Conservation (phyloP, 805 yeast genomes). For the Lipomyces sp. region DNA sequence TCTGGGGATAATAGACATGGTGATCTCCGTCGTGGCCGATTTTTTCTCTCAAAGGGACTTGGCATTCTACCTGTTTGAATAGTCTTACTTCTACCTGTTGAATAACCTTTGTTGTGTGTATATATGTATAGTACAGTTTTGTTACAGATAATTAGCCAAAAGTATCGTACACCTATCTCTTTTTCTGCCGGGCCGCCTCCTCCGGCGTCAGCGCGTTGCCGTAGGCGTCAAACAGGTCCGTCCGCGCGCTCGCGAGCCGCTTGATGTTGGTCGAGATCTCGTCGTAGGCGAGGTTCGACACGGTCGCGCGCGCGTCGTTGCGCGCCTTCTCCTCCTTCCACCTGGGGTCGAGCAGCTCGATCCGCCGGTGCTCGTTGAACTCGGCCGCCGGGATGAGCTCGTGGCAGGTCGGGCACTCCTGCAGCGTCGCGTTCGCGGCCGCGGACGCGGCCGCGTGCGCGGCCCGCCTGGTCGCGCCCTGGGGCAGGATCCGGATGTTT, state of each 20-base stretch:
- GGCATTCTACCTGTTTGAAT: constrained; percentile 20
- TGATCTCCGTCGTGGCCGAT: constrained; percentile 30
- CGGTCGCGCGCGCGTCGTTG: constrained; percentile 35
- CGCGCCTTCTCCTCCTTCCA: constrained; percentile 60
- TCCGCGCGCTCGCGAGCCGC: constrained; percentile 37
- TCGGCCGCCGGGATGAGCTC: constrained; percentile 63
- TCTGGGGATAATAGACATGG: constrained; percentile 26
- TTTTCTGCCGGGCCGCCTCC: constrained; percentile 29
- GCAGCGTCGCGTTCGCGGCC: constrained; percentile 37
- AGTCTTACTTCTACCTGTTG: not conserved
- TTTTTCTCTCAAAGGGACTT: constrained; percentile 29
- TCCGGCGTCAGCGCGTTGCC: constrained; percentile 26
- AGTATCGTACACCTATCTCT: constrained; percentile 2
- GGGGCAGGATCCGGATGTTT: constrained; percentile 53
- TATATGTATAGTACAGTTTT: too few species aligned
- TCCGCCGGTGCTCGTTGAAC: constrained; percentile 63
- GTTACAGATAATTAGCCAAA: too few species aligned
- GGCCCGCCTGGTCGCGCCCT: constrained; percentile 64
- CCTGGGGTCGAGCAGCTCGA: constrained; percentile 70
- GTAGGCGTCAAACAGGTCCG: constrained; percentile 32
- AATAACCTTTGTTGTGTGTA: too few species aligned
- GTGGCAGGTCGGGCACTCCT: constrained; percentile 79
- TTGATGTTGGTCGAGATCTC: constrained; percentile 41
- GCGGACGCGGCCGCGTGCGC: constrained; percentile 26
- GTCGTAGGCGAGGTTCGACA: constrained; percentile 38